Percentiles rank a stretch among this genome's conserved stretches.
Evolutionary conservation across 2,329 filamentous ascomycete genomes (phyloP).

Genomic region (Aplosporella prunicola): DNA sequence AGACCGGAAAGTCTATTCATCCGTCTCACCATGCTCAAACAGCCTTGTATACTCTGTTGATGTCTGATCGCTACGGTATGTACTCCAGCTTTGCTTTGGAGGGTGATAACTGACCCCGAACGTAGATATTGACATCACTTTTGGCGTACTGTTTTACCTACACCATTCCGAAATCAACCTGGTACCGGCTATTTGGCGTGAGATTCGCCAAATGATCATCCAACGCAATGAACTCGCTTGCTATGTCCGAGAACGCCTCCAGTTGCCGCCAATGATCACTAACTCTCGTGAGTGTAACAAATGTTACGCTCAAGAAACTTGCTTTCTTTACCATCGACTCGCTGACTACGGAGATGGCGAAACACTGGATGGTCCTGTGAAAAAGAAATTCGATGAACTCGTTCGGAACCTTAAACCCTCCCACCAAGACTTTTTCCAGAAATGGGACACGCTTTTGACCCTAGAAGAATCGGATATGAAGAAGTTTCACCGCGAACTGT

Average conservation of each 20-base stretch:
- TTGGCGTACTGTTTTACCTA: conserved; percentile 90
- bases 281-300: conserved; percentile 71
- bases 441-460: conserved; percentile 88
- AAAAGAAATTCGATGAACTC: conserved; percentile 71
- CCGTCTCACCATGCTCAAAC: conserved; percentile 86
- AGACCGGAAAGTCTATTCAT: conserved; percentile 75
- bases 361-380: conserved; percentile 69
- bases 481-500: conserved; percentile 79
- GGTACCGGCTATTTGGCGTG: conserved; percentile 74
- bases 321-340: conserved; percentile 89
- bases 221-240: conserved; percentile 84
- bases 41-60: conserved; percentile 80
- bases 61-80: conserved; percentile 79
- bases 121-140: conserved; percentile 73
- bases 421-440: conserved; percentile 79
- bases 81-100: neutral
- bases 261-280: conserved; percentile 78
- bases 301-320: conserved; percentile 85
- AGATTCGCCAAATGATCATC: conserved; percentile 93
- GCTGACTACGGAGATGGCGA: conserved; percentile 75
- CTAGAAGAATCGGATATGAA: conserved; percentile 89
- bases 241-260: conserved; percentile 70
- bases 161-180: conserved; percentile 79
- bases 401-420: conserved; percentile 65
- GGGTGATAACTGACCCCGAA: conserved; percentile 12